These are phyloP conservation scores for Acacia concinna DNA, from an alignment of 331 rosid species.

Conservation along the genomic window DNA sequence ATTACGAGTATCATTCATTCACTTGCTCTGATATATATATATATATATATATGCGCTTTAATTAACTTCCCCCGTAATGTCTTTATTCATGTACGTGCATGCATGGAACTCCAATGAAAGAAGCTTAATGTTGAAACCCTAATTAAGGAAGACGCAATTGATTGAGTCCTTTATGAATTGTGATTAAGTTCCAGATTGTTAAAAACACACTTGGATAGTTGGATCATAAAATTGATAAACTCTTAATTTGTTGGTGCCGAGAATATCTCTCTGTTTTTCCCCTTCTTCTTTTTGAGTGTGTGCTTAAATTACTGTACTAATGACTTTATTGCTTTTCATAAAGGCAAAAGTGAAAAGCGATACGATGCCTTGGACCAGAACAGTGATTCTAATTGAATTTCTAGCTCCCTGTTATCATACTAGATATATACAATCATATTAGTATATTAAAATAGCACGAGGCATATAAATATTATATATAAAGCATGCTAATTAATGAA, in stretches of 20 bases:
- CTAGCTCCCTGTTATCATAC: not conserved
- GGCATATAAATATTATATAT: not conserved
- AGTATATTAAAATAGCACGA: not conserved
- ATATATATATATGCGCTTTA: not conserved
- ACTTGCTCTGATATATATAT: constrained; percentile 27
- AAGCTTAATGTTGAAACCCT: constrained; percentile 12
- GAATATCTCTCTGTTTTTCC: not conserved
- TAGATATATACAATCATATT: not conserved
- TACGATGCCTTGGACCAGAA: constrained; percentile 28
- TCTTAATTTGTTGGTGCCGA: not conserved
- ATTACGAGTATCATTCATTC: constrained; percentile 29
- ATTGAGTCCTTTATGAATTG: not conserved
- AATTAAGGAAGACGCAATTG: not conserved
- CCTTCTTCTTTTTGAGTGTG: not conserved
- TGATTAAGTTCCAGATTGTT: constrained; percentile 11
- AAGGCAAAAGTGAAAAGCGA: constrained; percentile 29
- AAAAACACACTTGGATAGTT: constrained; percentile 1
- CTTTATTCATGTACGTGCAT: constrained; percentile 35
- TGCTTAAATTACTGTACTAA: constrained; percentile 9
- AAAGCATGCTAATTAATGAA: not conserved
- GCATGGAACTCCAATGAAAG: constrained; percentile 30
- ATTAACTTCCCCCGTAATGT: constrained; percentile 12
- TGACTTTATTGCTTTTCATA: constrained; percentile 33
- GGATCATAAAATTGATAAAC: not conserved
- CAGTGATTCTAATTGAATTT: constrained; percentile 6